phyloP scores from a whole-genome alignment of 352 stramenopile genomes.

The Pythium utonaiense region DNA sequence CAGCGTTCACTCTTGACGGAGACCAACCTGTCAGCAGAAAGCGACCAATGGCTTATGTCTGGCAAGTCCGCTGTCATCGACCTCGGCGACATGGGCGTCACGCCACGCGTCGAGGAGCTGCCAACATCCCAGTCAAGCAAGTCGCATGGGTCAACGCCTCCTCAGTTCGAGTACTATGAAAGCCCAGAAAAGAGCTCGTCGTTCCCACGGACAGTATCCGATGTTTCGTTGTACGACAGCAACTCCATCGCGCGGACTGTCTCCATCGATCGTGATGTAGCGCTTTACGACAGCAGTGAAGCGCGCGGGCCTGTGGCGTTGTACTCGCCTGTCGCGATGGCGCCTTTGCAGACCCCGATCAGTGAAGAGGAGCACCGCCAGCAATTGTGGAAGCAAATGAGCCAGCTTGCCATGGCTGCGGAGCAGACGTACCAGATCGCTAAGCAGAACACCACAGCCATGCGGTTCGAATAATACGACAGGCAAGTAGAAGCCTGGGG shows the following conservation, averaged over 20 bases:
- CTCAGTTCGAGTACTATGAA: not conserved
- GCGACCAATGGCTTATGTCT: slow-evolving; percentile 8
- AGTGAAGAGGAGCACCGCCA: slow-evolving; percentile 6
- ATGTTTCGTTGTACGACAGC: slow-evolving; percentile 7
- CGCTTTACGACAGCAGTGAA: no score
- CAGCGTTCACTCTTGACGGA: slow-evolving; percentile 23
- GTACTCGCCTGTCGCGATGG: not conserved
- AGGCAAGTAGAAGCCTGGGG: not conserved
- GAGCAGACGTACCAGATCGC: slow-evolving; percentile 26
- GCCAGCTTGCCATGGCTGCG: slow-evolving; percentile 19
- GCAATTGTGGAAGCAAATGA: slow-evolving; percentile 24
- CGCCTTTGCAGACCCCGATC: not conserved
- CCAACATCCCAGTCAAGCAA: not conserved
- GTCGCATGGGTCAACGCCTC: not conserved
- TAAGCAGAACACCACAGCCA: slow-evolving; percentile 21
- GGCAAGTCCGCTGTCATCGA: slow-evolving; percentile 2
- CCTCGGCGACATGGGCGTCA: not conserved
- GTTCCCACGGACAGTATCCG: slow-evolving; percentile 7
- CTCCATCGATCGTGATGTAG: no score
- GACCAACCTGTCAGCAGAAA: slow-evolving; percentile 1
- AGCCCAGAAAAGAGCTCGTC: not conserved
- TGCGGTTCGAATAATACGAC: slow-evolving; percentile 11
- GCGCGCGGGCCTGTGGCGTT: not conserved
- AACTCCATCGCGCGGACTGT: no score
- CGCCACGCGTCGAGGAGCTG: not conserved